Base-by-base conservation (phyloP, 2,329 filamentous ascomycete species). In the Colletotrichum spaethianum region DNA sequence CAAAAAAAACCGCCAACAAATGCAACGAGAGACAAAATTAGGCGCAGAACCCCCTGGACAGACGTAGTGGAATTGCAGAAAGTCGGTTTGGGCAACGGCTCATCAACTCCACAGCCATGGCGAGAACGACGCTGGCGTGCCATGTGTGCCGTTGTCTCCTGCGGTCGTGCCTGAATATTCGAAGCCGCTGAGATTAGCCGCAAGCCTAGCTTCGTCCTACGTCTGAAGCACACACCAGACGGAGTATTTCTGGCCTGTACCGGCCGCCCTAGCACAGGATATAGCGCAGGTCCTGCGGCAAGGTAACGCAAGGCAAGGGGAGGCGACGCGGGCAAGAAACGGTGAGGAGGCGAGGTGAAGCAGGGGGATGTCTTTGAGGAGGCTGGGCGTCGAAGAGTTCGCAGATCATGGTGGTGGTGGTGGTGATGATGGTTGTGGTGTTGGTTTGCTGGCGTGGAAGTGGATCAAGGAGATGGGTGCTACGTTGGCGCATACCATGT, bases 161-260 rank as follows among this genome's bases (percentile, higher is more conserved):
- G 68, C 64, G 68, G 68, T 59, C 28, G 64, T 67, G 68, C 42
- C 64, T 62, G 36, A 63, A 48, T 26, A n/a, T 26, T 7, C 3
- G 14, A 26, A 52, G 56, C 28, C n/a, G 18, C 40, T 40, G 33
- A 40, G 53, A 72, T 63, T 68, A 72, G 64, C 52, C 44, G 69
- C 64, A 53, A 62, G 50, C 18, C 64, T 72, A 72, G 64, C 69
- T 63, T 72, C 64, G 50, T 72, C 69, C 57, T 64, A 68, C 57
- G 56, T 59, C 48, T 68, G 57, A 68, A 60, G 68, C n/a, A 38
- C 63, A 71, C 64, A 71, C 42, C 57, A 68, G 68, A 71, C 64
- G 68, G 61, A 57, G 63, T 40, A 48, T 70, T 66, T 59, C 46
- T 31, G 23, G 61, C 3, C 66, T 63, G 57, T 53, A 31, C 14